Percentiles rank a stretch among this genome's conserved stretches.
Evolutionary conservation across 202 grass and related monocot genomes (phyloP).

Genomic region (Miscanthus sacchariflorus): DNA sequence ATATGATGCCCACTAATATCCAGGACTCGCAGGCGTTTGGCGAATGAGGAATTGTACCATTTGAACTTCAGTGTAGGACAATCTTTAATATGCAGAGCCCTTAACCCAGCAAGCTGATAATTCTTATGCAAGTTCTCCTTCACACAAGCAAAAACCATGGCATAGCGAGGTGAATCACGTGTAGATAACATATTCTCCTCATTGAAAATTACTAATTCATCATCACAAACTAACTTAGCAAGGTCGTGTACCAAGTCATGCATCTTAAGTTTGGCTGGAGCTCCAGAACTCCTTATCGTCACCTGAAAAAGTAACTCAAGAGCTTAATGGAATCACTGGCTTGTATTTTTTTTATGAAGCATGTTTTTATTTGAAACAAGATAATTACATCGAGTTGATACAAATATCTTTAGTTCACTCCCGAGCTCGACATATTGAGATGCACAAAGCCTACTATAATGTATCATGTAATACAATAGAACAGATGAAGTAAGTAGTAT

Average conservation of each 20-base stretch:
- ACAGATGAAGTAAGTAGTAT: too few species aligned
- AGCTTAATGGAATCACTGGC: background rate
- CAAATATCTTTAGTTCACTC: background rate
- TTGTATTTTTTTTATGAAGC: too few species aligned
- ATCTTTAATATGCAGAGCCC: conserved; percentile 25
- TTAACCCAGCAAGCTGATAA: background rate
- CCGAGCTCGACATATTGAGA: too few species aligned
- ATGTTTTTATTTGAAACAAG: too few species aligned
- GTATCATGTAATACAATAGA: too few species aligned
- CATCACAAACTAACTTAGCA: conserved; percentile 7
- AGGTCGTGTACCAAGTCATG: conserved; percentile 37
- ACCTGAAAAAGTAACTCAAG: background rate
- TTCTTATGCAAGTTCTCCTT: background rate
- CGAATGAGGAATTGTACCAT: background rate
- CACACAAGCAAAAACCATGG: conserved; percentile 3
- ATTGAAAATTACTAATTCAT: conserved; percentile 3
- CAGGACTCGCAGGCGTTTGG: background rate
- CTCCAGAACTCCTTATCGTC: background rate
- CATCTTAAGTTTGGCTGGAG: conserved; percentile 29
- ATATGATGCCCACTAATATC: conserved; percentile 15
- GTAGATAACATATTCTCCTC: background rate
- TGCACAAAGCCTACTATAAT: too few species aligned
- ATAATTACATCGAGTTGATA: background rate
- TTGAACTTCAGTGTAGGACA: background rate
- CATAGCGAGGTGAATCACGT: background rate